Evolutionary conservation across 2,329 filamentous ascomycete genomes (phyloP).

Genomic region (Claviceps pazoutovae): DNA sequence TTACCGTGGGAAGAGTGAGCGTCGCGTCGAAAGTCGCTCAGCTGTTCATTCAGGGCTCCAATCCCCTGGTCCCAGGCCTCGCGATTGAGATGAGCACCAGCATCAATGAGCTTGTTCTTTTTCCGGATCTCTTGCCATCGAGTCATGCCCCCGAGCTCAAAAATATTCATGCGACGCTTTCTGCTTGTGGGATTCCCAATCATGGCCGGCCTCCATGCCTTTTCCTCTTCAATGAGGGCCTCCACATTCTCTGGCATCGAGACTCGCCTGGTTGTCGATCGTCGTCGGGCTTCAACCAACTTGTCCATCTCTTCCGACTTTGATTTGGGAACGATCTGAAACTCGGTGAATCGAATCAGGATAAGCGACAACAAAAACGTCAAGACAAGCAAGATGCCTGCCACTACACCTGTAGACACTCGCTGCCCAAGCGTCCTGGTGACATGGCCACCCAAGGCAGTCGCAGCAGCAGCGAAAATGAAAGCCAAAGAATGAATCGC

Average conservation of each 20-base stretch:
- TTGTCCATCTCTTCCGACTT: constrained; percentile 40
- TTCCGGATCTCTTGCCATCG: constrained; percentile 60
- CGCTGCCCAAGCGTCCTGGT: constrained; percentile 54
- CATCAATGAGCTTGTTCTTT: constrained; percentile 43
- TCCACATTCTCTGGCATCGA: constrained; percentile 25
- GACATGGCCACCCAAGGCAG: constrained; percentile 52
- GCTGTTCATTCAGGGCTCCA: constrained; percentile 23
- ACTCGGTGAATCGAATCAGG: constrained; percentile 49
- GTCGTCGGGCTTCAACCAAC: constrained; percentile 33
- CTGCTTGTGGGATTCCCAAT: constrained; percentile 59
- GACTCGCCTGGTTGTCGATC: constrained; percentile 31
- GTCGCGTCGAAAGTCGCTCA: constrained; percentile 21
- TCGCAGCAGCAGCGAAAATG: constrained; percentile 53
- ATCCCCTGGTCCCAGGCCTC: constrained; percentile 22
- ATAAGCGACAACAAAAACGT: constrained; percentile 49
- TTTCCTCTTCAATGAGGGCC: constrained; percentile 33
- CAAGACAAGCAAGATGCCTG: constrained; percentile 49
- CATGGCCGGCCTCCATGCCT: constrained; percentile 55
- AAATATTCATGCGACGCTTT: constrained; percentile 53
- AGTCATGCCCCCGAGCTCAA: constrained; percentile 55
- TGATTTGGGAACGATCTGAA: constrained; percentile 55
- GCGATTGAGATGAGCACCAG: constrained; percentile 22
- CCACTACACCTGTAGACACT: constrained; percentile 53
- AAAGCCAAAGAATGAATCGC: constrained; percentile 57
- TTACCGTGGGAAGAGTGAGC: constrained; percentile 17